Percentiles rank a stretch among this genome's conserved stretches.
Evolutionary conservation across 805 yeast genomes (phyloP).

Genomic region (Yamadazyma sp.): DNA sequence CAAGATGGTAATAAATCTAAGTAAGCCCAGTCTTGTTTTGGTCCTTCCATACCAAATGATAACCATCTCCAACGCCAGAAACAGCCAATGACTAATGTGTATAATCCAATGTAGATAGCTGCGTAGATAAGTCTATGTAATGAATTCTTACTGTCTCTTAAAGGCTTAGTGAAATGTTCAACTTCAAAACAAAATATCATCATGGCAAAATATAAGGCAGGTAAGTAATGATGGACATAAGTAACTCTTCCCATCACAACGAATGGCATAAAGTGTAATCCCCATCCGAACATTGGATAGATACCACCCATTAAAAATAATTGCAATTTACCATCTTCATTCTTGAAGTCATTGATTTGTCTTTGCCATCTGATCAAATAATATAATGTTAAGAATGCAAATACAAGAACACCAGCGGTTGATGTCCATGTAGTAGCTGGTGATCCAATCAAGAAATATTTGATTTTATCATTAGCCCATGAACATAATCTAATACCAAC

Average conservation of each 20-base stretch:
- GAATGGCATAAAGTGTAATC: constrained; percentile 84
- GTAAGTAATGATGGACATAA: constrained; percentile 93
- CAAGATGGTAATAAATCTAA: constrained; percentile 38
- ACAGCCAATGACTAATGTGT: constrained; percentile 31
- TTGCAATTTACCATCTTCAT: constrained; percentile 43
- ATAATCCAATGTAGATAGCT: constrained; percentile 24
- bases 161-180: constrained; percentile 40
- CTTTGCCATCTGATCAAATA: constrained; percentile 64
- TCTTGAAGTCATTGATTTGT: constrained; percentile 55
- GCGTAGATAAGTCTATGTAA: constrained; percentile 19
- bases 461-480: constrained; percentile 55
- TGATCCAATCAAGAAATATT: constrained; percentile 67
- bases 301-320: constrained; percentile 67
- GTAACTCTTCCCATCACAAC: constrained; percentile 94
- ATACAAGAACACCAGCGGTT: constrained; percentile 52
- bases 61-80: constrained; percentile 44
- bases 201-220: constrained; percentile 93
- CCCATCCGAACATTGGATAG: constrained; percentile 89
- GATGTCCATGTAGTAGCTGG: constrained; percentile 75
- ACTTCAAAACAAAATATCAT: constrained; percentile 64
- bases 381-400: constrained; percentile 44
- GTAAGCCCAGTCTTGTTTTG: constrained; percentile 36
- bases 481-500: constrained; percentile 75
- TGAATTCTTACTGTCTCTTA: constrained; percentile 15
- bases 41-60: constrained; percentile 45